Base-by-base conservation (phyloP, 1,284 basidiomycete species). In the Apiotrichum domesticum region DNA sequence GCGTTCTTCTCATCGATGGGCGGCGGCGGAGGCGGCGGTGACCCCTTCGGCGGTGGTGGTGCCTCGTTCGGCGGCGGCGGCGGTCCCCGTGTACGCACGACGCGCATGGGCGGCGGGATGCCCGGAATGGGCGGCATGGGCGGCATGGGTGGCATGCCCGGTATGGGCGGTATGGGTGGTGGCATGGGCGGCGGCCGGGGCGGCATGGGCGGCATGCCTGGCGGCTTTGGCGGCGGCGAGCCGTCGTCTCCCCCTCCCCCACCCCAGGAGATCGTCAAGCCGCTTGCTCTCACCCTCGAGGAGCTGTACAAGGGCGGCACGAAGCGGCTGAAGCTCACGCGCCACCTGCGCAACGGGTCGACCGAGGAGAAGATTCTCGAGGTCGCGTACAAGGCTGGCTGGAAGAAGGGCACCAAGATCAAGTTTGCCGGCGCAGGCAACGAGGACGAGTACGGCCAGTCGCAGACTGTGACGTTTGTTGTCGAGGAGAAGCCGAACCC, bases 291-390 rank as follows among this genome's bases (percentile, higher is more conserved):
- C 35, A 84, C 92, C 0, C 81, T 98, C 6, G 85, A 92, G 67
- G 95, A 98, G 51, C 83, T 98, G n/a, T 95, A 90, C 78, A 81
- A 80, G 47, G 96, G 96, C 35, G 81, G 86, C 2, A 87, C 86
- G 34, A 98, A 98, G 77, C 88, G 86, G 65, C 83, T 98, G 58
- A 95, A 93, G 76, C 84, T 98, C 58, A 86, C 86, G 3, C 84
- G 93, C 53, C 83, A 84, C 65, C 77, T 87, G 54, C 75, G 85
- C 33, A 81, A 82, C 56, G 92, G 94, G 1, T 77, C 79, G 11
- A 86, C 84, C 11, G 92, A 96, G 74, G 90, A 95, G 63, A 96
- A 94, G 77, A 85, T 94, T 7, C 83, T 96, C 58, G 90, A 93
- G 70, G 87, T 95, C 63, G 81, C 84, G n/a, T 84, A 95, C 54